These are phyloP conservation scores for Heterobasidion occidentale DNA, from an alignment of 1,284 basidiomycete species.

Conservation along the genomic window DNA sequence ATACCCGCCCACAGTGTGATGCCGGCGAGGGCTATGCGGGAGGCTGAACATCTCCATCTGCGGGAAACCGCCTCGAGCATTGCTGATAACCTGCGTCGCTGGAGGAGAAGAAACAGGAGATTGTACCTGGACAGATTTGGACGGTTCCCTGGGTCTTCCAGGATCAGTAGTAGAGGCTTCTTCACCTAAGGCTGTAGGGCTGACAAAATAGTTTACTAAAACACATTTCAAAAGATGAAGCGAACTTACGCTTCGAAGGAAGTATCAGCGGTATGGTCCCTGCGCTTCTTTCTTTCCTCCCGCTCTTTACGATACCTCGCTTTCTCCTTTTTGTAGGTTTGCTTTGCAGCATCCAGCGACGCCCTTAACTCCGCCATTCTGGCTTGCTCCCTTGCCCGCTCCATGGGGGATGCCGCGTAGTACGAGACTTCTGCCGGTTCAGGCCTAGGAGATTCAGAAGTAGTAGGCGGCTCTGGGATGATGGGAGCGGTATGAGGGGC, in stretches of 20 bases:
- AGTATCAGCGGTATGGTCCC: constrained; percentile 3
- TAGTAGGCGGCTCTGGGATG: constrained; percentile 9
- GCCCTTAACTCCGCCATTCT: constrained; percentile 24
- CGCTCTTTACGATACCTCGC: constrained; percentile 54
- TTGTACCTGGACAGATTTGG: neutral
- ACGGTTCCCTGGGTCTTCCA: neutral
- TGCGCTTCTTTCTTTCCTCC: constrained; percentile 40
- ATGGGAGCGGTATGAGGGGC: neutral
- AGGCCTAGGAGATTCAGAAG: neutral
- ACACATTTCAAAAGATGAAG: neutral
- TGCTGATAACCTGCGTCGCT: constrained; percentile 41
- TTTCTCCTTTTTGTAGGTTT: constrained; percentile 58
- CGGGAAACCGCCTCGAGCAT: constrained; percentile 49
- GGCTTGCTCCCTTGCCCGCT: neutral
- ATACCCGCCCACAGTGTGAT: constrained; percentile 18
- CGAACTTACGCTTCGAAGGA: constrained; percentile 1
- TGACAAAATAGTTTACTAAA: neutral
- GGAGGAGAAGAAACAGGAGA: neutral
- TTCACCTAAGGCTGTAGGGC: neutral
- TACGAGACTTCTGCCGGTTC: constrained; percentile 15
- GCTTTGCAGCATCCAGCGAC: constrained; percentile 62
- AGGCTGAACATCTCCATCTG: constrained; percentile 52
- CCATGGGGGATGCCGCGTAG: constrained; percentile 20
- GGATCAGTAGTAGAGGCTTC: neutral
- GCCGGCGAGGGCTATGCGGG: constrained; percentile 14